Evolutionary conservation across 2,329 filamentous ascomycete species (phyloP).

Genomic region (Fusarium tricinctum): DNA sequence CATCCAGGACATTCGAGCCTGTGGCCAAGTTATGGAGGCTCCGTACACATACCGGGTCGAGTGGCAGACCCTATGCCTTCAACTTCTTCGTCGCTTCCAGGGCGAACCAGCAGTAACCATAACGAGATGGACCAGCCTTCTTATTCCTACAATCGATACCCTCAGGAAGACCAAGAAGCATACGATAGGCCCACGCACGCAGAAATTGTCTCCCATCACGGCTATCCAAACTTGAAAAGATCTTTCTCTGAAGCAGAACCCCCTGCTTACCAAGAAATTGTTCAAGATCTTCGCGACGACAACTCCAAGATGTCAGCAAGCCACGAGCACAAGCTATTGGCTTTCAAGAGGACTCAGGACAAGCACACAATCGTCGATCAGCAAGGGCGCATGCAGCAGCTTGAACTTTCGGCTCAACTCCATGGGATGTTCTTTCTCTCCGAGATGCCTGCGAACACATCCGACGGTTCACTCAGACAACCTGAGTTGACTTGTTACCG

Average conservation of each 20-base stretch:
- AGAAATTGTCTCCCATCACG: constrained; percentile 64
- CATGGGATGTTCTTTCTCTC: constrained; percentile 93
- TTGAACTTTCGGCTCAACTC: constrained; percentile 79
- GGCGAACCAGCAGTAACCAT: constrained; percentile 65
- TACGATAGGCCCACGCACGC: constrained; percentile 68
- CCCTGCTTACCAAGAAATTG: constrained; percentile 71
- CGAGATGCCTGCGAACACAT: constrained; percentile 77
- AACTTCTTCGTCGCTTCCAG: constrained; percentile 62
- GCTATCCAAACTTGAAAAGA: constrained; percentile 69
- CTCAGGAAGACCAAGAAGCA: constrained; percentile 67
- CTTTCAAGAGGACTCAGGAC: constrained; percentile 69
- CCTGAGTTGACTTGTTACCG: constrained; percentile 96
- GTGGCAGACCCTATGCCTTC: constrained; percentile 64
- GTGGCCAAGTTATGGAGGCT: constrained; percentile 70
- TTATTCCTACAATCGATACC: constrained; percentile 68
- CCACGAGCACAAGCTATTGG: constrained; percentile 72
- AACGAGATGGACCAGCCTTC: constrained; percentile 64
- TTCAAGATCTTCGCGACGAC: constrained; percentile 72
- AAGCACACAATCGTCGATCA: constrained; percentile 72
- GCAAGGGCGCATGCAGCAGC: constrained; percentile 70
- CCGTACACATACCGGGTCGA: constrained; percentile 67
- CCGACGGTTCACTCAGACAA: constrained; percentile 71
- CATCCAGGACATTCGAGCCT: constrained; percentile 70
- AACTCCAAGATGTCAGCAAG: constrained; percentile 69
- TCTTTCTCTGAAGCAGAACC: constrained; percentile 69